Evolutionary conservation across 805 yeast genomes (phyloP), one percentile per base, ranked within the genome.

Genomic region (Pichia scutulata): DNA sequence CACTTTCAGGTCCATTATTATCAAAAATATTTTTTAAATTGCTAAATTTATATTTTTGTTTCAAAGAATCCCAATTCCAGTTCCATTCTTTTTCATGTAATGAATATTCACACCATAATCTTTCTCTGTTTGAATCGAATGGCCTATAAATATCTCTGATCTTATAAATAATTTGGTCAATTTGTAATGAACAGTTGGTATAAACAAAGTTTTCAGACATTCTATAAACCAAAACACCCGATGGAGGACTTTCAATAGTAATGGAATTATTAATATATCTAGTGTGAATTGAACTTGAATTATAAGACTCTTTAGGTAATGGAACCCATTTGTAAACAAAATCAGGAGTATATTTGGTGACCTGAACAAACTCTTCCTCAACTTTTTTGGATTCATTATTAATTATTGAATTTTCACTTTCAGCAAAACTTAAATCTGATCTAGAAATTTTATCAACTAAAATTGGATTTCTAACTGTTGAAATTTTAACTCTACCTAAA

Each of bases 181-280:
- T 73, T 63, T 85, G 93, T 54, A 77, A 71, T 0, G 95, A 80
- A 41, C 84, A 75, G 63, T 90, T 89, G 37, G 95, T 81, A 69
- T 89, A 89, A 0, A 87, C 78, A 67, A 86, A 84, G 16, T 89
- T 72, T 60, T 90, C 96, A 22, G 82, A 70, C 39, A 92, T 86
- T 59, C 93, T 78, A 71, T 82, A 89, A 2, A 89, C 95, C 51
- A 89, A 59, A 13, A 89, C 89, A 37, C 97, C 97, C 1, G 90
- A 89, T 26, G 96, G 97, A 14, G 97, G 96, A 2, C 89, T 86
- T 13, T 64, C 63, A 8, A 89, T 77, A 0, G 70, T 62, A 18
- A 89, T 65, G 13, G 74, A 77, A 3, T 76, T 68, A 64, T 89
- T 87, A 48, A 78, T 56, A 44, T 55, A 59, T 13, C 57, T 44